These are phyloP conservation scores for Rhizophagus sp. DNA, from an alignment of 192 early-diverging fungal genomes.

Conservation along the genomic window DNA sequence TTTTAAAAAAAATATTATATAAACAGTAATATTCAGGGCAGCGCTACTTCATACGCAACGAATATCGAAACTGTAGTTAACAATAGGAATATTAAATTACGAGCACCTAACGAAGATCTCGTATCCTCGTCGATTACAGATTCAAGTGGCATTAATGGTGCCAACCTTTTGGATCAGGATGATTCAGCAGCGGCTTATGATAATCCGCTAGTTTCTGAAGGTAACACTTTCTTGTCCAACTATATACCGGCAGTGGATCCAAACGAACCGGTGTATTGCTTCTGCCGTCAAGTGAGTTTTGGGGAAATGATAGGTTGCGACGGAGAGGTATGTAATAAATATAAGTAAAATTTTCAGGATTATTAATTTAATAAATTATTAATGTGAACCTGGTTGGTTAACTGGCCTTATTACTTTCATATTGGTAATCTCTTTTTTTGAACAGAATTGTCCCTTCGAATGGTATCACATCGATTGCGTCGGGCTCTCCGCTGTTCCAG, in stretches of 20 bases:
- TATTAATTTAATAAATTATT: neutral
- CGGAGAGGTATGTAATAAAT: slow-evolving; percentile 26
- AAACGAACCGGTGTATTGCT: slow-evolving; percentile 26
- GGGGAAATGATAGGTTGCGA: slow-evolving; percentile 33
- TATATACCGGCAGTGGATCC: slow-evolving; percentile 7
- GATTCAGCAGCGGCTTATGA: neutral
- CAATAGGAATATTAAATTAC: neutral
- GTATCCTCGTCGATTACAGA: neutral
- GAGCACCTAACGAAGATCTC: neutral
- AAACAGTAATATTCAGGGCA: neutral
- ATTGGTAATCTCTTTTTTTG: neutral
- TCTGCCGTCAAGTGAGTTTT: slow-evolving; percentile 29
- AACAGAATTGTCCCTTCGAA: slow-evolving; percentile 27
- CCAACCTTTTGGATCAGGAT: neutral
- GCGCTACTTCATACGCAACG: neutral
- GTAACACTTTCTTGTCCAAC: neutral
- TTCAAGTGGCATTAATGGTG: neutral
- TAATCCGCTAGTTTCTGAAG: neutral
- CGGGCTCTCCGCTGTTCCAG: slow-evolving; percentile 17
- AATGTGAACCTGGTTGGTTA: neutral
- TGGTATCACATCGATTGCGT: slow-evolving; percentile 30
- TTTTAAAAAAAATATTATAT: neutral
- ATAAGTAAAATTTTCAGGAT: neutral
- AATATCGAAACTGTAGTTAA: neutral
- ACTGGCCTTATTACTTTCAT: no score